Percentiles rank a stretch among this genome's conserved stretches.
These are phyloP conservation scores for Nematocida parisii DNA, from an alignment of 371 early-diverging fungal species.

Conservation along the genomic window DNA sequence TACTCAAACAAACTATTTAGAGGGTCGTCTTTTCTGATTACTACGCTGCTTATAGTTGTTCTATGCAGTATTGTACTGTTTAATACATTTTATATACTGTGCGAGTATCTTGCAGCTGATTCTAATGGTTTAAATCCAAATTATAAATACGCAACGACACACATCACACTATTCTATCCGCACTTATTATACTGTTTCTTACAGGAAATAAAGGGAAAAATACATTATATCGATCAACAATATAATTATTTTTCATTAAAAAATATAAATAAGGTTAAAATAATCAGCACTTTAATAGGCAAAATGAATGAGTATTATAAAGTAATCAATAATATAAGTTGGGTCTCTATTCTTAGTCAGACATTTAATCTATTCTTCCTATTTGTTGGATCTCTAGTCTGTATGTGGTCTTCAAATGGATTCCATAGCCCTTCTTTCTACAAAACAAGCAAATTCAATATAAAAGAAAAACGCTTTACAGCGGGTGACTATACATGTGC, in stretches of 20 bases:
- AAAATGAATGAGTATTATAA: neutral
- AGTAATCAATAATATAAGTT: neutral
- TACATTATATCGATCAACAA: no score
- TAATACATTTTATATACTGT: neutral
- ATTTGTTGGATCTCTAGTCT: neutral
- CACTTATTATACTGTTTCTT: no score
- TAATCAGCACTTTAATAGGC: neutral
- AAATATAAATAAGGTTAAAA: no score
- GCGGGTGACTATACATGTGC: constrained; percentile 6
- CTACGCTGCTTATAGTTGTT: neutral
- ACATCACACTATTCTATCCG: no score
- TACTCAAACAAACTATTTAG: neutral
- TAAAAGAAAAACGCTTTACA: neutral
- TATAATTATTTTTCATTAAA: accelerated
- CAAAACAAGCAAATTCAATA: neutral
- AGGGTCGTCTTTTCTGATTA: neutral
- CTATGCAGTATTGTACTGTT: neutral
- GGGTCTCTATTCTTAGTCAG: neutral
- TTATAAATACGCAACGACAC: no score
- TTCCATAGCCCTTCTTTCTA: neutral
- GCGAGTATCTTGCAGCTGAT: no score
- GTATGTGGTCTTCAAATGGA: neutral
- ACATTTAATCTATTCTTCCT: neutral
- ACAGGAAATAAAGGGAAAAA: no score
- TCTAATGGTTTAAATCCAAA: no score